Evolutionary conservation across 176 grass and related monocot species (phyloP), one percentile per base, ranked within the genome.

Genomic region (Rhynchospora breviuscula): DNA sequence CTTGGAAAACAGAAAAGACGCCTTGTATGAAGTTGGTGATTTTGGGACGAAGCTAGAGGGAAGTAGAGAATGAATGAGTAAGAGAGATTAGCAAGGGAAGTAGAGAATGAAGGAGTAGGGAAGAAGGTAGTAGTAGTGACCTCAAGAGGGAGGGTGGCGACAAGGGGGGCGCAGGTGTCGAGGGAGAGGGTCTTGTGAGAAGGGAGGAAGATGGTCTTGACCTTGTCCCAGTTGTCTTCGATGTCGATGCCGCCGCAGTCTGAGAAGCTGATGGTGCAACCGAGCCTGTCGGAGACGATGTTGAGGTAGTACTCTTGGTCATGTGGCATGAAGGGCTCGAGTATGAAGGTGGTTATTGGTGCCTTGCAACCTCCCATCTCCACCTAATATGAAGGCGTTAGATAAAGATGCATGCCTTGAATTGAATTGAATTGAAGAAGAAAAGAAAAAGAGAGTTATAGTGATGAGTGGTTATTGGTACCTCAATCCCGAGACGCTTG

Each of bases 221-320:
- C 96, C 88, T 99, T 99, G 63, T 99, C 96, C 96, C 96, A 99
- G 70, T 99, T 99, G 77, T 95, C 96, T 81, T 99, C 96, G 12
- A 99, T 95, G 78, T 99, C 96, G 53, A 99, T 92, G 53, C 96
- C 96, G 19, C 96, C 93, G 52, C 93, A 98, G 48, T 98, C 93
- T 5, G 96, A 98, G 86, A 98, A 98, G 71, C 91, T 93, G 83
- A 98, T 90, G 69, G 87, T 95, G 85, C 76, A 91, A 10, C 96
- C 96, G 31, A 98, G 88, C 84, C 92, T 89, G 52, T 98, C 93
- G 6, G 96, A 98, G 18, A 93, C 88, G 43, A 98, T 81, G 0
- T 91, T 93, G 35, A 98, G 93, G 87, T 98, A 98, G 48, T 98
- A 98, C 86, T 98, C 96, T 83, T 95, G 87, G 18, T 98, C 91